Evolutionary conservation across 345 rosid species (phyloP), one percentile per base, ranked within the genome.

Genomic region (Orychophragmus violaceus): DNA sequence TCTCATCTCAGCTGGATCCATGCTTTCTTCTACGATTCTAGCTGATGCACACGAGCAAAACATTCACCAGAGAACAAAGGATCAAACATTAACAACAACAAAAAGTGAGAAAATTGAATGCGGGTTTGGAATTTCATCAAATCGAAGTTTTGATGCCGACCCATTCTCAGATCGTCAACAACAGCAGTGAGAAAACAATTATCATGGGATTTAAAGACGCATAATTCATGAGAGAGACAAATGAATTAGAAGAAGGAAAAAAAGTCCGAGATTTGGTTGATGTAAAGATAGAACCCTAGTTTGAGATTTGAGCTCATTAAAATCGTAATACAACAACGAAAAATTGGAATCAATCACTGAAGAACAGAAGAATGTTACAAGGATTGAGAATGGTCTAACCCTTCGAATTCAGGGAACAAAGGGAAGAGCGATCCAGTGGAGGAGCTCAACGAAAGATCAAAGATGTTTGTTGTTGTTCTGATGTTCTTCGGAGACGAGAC

Each of bases 1-100:
- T 80, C 94, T 84, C 49, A 53, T 80, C 59, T 91, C 94, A 8
- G 90, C 63, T 1, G 94, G 84, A 41, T 90, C 92, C 94, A 90
- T 88, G 41, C 55, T 77, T 76, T 46, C 46, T 14, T n/a, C n/a
- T 12, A 55, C 22, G 22, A 8, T 46, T 56, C 75, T 72, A 63
- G 33, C 70, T 44, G 66, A n/a, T 14, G 10, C 8, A 50, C 63
- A 33, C 54, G 32, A 51, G 9, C 5, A 16, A 57, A 23, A 16
- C 8, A 46, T 59, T 59, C 72, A 68, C 19, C 58, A 33, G 30
- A 37, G 17, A 60, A 71, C 30, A 71, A 30, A 53, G n/a, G 1
- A 58, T 58, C 36, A 37, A 52, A 1, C 52, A 50, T 19, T 3
- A 54, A 36, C 14, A 66, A 3, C 11, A 36, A 36, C 13, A 64